A percentile compares a stretch with the other conserved stretches of the same genome.
phyloP scores from a whole-genome alignment of 768 basidiomycete species.

The Mycena epipterygia region DNA sequence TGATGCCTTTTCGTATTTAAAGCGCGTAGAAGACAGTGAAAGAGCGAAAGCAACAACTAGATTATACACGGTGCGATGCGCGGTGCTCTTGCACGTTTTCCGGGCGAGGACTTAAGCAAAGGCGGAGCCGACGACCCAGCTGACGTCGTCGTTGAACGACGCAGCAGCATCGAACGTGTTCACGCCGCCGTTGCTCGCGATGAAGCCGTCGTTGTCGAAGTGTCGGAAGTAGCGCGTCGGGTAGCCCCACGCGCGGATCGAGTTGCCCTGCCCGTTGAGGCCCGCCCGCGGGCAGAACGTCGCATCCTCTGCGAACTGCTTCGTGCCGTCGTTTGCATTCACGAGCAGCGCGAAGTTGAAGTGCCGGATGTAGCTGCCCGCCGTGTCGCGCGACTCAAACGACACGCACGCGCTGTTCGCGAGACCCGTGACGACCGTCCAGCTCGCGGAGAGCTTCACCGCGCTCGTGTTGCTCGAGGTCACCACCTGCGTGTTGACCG shows the following conservation, averaged over 20 bases:
- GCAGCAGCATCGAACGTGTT: conserved; percentile 13
- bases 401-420: conserved; percentile 22
- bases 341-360: conserved; percentile 10
- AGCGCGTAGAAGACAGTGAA: conserved; percentile 14
- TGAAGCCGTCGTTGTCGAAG: background rate
- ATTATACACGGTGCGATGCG: conserved; percentile 10
- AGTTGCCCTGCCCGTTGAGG: conserved; percentile 24
- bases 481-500: conserved; percentile 26
- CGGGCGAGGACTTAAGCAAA: conserved; percentile 22
- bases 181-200: conserved; percentile 17
- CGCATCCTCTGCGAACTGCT: conserved; percentile 24
- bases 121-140: conserved; percentile 13
- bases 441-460: conserved; percentile 13
- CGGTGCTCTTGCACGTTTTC: background rate
- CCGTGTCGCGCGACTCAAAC: conserved; percentile 25
- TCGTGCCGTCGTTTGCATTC: conserved; percentile 12
- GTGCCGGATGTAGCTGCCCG: conserved; percentile 23
- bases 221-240: conserved; percentile 27
- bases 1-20: conserved; percentile 10
- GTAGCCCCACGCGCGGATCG: conserved; percentile 22
- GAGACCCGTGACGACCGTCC: conserved; percentile 27
- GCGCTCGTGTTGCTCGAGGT: conserved; percentile 12
- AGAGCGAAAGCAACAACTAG: conserved; percentile 16
- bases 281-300: conserved; percentile 23
- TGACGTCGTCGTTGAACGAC: background rate